Evolutionary conservation across 768 basidiomycete species (phyloP).

Genomic region (Naganishia friedmannii): DNA sequence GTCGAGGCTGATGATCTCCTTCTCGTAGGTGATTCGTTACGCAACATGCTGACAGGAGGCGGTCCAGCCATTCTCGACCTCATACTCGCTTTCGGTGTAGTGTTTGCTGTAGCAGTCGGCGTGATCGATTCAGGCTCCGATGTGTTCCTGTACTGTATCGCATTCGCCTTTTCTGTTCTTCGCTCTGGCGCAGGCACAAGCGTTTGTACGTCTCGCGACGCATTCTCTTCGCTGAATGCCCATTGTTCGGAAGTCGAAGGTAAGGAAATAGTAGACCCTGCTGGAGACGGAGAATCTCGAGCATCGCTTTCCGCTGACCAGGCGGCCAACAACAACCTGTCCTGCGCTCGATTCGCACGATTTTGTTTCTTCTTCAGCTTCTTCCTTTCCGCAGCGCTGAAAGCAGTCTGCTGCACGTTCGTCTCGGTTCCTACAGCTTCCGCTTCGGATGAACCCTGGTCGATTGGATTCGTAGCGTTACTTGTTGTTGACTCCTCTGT

Average conservation of each 20-base stretch:
- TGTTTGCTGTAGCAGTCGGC: constrained; percentile 12
- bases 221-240: no score
- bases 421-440: neutral
- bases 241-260: neutral
- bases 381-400: constrained; percentile 13
- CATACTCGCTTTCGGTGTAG: neutral
- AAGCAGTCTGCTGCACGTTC: neutral
- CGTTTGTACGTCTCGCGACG: neutral
- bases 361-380: constrained; percentile 9
- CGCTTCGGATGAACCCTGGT: neutral
- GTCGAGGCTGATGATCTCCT: constrained; percentile 10
- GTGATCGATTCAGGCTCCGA: constrained; percentile 1
- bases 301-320: constrained; percentile 9
- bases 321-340: neutral
- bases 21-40: neutral
- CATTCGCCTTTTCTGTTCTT: neutral
- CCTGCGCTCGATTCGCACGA: constrained; percentile 6
- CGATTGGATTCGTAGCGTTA: neutral
- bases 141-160: neutral
- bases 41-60: no score
- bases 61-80: constrained; percentile 17
- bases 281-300: constrained; percentile 4
- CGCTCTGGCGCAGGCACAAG: no score
- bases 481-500: neutral
- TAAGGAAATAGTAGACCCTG: neutral